Conservation (phyloP, 108 stramenopile species). For the Stephanodiscus triporus region DNA sequence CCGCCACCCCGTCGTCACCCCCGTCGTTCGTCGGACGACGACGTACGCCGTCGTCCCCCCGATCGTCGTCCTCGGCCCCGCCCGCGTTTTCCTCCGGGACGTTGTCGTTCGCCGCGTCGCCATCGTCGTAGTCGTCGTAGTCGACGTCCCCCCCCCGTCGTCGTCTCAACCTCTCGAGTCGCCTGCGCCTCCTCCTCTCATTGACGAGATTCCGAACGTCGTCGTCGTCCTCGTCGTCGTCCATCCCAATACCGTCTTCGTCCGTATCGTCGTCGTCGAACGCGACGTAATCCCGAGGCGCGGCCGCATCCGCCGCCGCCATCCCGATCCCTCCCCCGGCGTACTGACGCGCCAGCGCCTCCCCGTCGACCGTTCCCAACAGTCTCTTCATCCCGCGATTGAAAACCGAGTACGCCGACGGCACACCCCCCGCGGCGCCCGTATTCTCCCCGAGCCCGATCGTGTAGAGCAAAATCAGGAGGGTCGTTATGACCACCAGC, state of each 20-base stretch:
- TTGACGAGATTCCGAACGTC: constrained; percentile 13
- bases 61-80: not conserved
- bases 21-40: not conserved
- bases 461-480: constrained; percentile 64
- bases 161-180: constrained; percentile 34
- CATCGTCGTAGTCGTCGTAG: not conserved
- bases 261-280: constrained; percentile 12
- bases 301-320: not conserved
- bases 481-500: constrained; percentile 65
- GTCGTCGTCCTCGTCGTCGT: constrained; percentile 35
- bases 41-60: too few relatives aligned
- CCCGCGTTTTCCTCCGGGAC: not conserved
- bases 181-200: constrained; percentile 37
- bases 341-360: constrained; percentile 74
- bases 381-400: constrained; percentile 80
- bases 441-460: constrained; percentile 73
- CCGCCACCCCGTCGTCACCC: constrained; percentile 9
- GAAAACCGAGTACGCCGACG: constrained; percentile 82
- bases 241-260: constrained; percentile 12
- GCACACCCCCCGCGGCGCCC: constrained; percentile 46
- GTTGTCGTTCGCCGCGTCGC: not conserved
- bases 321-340: constrained; percentile 57
- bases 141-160: constrained; percentile 15
- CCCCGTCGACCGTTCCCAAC: constrained; percentile 76
- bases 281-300: not conserved